These are phyloP conservation scores for Hyaloperonospora arabidopsidis DNA, from an alignment of 352 stramenopile species.

Conservation along the genomic window DNA sequence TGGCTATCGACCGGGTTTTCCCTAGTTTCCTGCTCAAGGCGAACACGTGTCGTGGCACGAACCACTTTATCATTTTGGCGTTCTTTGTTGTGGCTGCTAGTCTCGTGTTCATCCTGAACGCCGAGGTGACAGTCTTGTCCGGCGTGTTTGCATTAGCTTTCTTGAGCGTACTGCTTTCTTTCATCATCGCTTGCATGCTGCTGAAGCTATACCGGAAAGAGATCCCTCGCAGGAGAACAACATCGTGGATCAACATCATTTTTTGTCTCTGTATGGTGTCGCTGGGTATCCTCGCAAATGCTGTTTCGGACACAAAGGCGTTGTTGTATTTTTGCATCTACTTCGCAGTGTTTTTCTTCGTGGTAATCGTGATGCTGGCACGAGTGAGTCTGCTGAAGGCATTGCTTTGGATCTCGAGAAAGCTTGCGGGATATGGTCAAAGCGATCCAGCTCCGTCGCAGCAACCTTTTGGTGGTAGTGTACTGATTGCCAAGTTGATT, in stretches of 20 bases:
- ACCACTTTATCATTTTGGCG: constrained; percentile 75
- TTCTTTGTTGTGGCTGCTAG: constrained; percentile 69
- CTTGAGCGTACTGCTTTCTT: constrained; percentile 76
- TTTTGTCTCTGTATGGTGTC: constrained; percentile 47
- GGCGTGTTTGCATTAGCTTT: constrained; percentile 88
- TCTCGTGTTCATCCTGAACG: constrained; percentile 69
- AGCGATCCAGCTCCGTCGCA: constrained; percentile 4
- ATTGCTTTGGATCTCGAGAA: constrained; percentile 42
- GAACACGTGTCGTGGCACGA: constrained; percentile 66
- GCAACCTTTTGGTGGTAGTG: constrained; percentile 37
- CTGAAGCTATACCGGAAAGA: constrained; percentile 75
- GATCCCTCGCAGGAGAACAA: constrained; percentile 60
- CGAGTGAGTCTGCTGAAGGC: constrained; percentile 48
- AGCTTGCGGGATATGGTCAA: constrained; percentile 24
- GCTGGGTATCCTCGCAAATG: constrained; percentile 46
- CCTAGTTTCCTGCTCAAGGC: constrained; percentile 45
- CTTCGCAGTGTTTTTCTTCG: constrained; percentile 37
- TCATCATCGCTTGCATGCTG: constrained; percentile 72
- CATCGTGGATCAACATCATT: constrained; percentile 52
- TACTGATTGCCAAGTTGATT: constrained; percentile 66
- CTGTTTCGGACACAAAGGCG: constrained; percentile 35
- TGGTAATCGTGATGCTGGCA: constrained; percentile 60
- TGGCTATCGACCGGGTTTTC: constrained; percentile 74
- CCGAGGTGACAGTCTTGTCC: constrained; percentile 65
- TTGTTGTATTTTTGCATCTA: constrained; percentile 55